phyloP scores from a whole-genome alignment of 1,139 yeast species.

The Lodderomyces metapsilosis region DNA sequence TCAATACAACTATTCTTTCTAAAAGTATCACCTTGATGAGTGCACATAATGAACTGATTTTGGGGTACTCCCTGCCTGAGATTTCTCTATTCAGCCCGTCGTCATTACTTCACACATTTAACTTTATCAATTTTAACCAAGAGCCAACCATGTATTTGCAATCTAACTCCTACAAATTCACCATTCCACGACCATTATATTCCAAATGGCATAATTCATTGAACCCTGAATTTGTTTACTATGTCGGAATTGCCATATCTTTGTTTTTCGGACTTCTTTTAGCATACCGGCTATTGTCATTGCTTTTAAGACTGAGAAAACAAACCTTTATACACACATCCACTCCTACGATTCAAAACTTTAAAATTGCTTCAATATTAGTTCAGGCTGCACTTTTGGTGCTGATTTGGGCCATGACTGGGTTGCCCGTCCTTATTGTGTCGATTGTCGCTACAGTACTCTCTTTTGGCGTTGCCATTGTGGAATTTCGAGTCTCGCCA shows the following conservation, averaged over 20 bases:
- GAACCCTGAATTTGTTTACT: slow-evolving; percentile 34
- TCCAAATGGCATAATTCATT: slow-evolving; percentile 21
- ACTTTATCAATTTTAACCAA: slow-evolving; percentile 7
- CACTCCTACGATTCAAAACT: slow-evolving; percentile 12
- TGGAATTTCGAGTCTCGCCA: slow-evolving; percentile 32
- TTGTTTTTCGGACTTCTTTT: slow-evolving; percentile 15
- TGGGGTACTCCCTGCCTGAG: slow-evolving; percentile 10
- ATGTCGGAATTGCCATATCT: slow-evolving; percentile 16
- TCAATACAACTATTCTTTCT: no score
- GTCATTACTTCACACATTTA: slow-evolving; percentile 13
- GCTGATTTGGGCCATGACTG: slow-evolving; percentile 7
- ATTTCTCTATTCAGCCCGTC: slow-evolving; percentile 11
- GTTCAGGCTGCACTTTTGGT: slow-evolving; percentile 8
- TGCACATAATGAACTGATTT: neutral
- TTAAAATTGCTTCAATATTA: slow-evolving; percentile 10
- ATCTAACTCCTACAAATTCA: neutral
- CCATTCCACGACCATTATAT: slow-evolving; percentile 15
- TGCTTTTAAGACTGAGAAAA: slow-evolving; percentile 6
- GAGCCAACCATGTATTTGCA: neutral
- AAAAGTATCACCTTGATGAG: neutral
- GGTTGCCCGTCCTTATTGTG: slow-evolving; percentile 10
- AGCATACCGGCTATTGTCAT: slow-evolving; percentile 18
- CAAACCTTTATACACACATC: slow-evolving; percentile 7
- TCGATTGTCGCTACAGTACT: slow-evolving; percentile 16
- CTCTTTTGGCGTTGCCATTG: slow-evolving; percentile 30